phyloP scores from a whole-genome alignment of 202 grass and related monocot genomes.

The Hordeum pubiflorum region DNA sequence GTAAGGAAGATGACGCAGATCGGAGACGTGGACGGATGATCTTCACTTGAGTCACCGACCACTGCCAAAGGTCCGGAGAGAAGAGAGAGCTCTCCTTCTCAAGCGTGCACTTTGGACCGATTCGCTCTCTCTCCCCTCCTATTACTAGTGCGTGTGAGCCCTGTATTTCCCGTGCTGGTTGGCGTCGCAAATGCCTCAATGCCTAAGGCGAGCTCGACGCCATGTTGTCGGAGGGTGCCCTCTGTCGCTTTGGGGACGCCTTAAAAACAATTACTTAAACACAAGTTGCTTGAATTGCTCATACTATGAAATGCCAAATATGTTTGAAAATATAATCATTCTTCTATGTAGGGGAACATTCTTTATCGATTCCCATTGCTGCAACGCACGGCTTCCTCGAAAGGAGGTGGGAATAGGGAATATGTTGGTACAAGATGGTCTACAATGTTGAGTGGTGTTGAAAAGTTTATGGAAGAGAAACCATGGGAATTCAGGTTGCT shows the following conservation, averaged over 20 bases:
- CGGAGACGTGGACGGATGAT: too few species aligned
- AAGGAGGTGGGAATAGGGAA: conserved; percentile 58
- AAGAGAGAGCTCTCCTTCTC: too few species aligned
- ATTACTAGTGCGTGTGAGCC: too few species aligned
- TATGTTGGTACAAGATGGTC: conserved; percentile 82
- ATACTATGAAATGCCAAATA: neutral
- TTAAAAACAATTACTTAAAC: neutral
- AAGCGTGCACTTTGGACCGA: too few species aligned
- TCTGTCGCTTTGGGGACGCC: neutral
- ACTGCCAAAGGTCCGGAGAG: too few species aligned
- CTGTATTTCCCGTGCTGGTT: neutral
- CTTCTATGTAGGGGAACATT: conserved; percentile 69
- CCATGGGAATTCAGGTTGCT: conserved; percentile 84
- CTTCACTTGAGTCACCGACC: too few species aligned
- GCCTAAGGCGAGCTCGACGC: neutral
- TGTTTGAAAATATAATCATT: conserved; percentile 14
- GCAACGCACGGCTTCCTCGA: conserved; percentile 74
- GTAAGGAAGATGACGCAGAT: too few species aligned
- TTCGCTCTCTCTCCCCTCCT: too few species aligned
- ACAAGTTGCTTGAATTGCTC: neutral
- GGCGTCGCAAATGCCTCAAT: neutral
- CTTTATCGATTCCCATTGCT: conserved; percentile 86
- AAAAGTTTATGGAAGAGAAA: conserved; percentile 84
- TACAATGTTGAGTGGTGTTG: conserved; percentile 58
- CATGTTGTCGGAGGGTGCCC: neutral